A percentile compares a stretch with the other conserved stretches of the same genome.
These are phyloP conservation scores for Naganishia vishniacii DNA, from an alignment of 768 basidiomycete genomes.

Conservation along the genomic window DNA sequence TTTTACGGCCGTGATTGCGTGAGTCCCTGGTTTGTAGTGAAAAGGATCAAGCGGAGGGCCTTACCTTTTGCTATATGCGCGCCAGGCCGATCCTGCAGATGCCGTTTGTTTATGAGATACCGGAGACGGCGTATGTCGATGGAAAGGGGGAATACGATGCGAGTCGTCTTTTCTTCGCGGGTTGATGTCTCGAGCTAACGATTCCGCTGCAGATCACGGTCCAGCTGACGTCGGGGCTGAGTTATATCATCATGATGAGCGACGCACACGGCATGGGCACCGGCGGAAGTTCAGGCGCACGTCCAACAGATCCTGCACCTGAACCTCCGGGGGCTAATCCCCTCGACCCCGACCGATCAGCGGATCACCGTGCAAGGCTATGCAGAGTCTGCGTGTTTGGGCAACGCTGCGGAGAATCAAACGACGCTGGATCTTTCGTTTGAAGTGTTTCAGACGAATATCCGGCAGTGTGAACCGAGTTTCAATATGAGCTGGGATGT, in stretches of 20 bases:
- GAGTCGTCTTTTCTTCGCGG: neutral
- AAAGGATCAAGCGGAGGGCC: no score
- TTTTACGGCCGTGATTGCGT: constrained; percentile 26
- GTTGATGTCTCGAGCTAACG: neutral
- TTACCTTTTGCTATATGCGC: no score
- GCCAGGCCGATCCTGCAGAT: constrained; percentile 26
- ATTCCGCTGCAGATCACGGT: constrained; percentile 16
- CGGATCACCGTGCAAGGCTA: constrained; percentile 23
- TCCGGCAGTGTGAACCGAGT: constrained; percentile 22
- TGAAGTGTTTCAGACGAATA: constrained; percentile 15
- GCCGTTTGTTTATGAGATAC: constrained; percentile 28
- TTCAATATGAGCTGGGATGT: constrained; percentile 20
- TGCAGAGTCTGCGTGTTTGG: constrained; percentile 12
- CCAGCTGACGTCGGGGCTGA: constrained; percentile 23
- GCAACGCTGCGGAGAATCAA: constrained; percentile 1
- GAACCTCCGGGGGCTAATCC: neutral
- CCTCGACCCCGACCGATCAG: neutral
- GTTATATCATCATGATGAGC: constrained; percentile 25
- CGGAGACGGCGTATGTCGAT: constrained; percentile 15
- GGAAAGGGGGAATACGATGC: constrained; percentile 21
- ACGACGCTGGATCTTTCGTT: constrained; percentile 14
- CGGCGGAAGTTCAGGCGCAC: constrained; percentile 20
- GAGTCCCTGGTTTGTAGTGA: constrained; percentile 1
- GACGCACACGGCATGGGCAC: constrained; percentile 26
- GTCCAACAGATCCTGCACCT: neutral